A percentile compares a stretch with the other conserved stretches of the same genome.
Evolutionary conservation across 1,139 yeast genomes (phyloP).

Genomic region (Pneumocystis carinii): DNA sequence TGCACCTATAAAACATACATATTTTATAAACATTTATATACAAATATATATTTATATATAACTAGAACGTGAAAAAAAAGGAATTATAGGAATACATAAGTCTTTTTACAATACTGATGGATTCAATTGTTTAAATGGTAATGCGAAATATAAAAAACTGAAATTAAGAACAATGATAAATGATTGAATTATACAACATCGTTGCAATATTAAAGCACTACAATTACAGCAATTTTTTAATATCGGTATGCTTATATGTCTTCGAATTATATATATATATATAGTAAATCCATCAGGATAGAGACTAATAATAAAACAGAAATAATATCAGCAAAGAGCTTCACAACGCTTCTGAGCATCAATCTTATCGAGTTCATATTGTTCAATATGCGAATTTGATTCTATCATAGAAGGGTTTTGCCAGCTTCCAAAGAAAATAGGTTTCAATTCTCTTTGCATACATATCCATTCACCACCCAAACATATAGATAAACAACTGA

Average conservation of each 20-base stretch:
- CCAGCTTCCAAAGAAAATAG: conserved; percentile 6
- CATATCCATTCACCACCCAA: conserved; percentile 11
- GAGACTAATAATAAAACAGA: not conserved
- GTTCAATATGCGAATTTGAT: not conserved
- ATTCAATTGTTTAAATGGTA: too few species aligned
- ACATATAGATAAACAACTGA: conserved; percentile 4
- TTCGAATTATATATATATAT: too few species aligned
- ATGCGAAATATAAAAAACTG: too few species aligned
- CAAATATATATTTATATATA: not conserved
- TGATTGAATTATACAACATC: too few species aligned
- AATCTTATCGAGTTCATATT: not conserved
- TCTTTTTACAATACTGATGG: too few species aligned
- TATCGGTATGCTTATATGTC: not conserved
- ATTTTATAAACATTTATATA: not conserved
- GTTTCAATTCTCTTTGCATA: conserved; percentile 7
- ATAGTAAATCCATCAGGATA: not conserved
- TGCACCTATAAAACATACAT: not conserved
- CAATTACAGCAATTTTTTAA: not conserved
- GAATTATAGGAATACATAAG: too few species aligned
- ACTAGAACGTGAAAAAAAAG: too few species aligned
- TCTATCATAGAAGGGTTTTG: not conserved
- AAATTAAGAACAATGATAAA: too few species aligned
- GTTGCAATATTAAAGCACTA: not conserved
- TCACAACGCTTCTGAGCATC: conserved; percentile 5
- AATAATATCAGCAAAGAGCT: not conserved